Base-by-base conservation (phyloP, 139 green algal genomes). In the Auxenochlorella pyrenoidosa region DNA sequence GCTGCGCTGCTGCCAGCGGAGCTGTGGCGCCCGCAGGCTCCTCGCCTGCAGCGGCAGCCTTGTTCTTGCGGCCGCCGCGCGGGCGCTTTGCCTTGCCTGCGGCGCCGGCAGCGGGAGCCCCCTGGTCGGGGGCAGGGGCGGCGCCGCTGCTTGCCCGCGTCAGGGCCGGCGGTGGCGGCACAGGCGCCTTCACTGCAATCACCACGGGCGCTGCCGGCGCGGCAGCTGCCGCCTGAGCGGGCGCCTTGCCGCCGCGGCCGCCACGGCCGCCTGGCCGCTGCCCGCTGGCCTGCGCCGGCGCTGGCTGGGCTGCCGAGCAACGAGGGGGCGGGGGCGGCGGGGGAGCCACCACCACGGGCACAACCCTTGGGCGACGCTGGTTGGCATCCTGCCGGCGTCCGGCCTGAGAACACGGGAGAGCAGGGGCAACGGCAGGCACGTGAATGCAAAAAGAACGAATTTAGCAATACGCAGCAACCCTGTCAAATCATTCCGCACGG, bases 21-120 rank as follows among this genome's bases (percentile, higher is more conserved):
- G 40, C 40, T 12, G 73, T 36, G 3, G 72, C 72, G 36, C 34
- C 36, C 72, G 38, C 15, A 54, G 54, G 54, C 54, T 63, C 54
- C 54, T 63, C 38, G 28, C 65, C 65, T 5, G 19, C 34, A 22
- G 54, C 54, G 22, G 0, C 34, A 13, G 28, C 51, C 30, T 66
- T 83, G 51, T 44, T 15, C 51, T 83, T 83, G 51, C 78, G 78
- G n/a, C 78, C 78, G 78, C 78, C 78, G 22, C 78, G 78, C 5
- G n/a, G 34, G 34, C 78, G 78, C 54, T 83, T 83, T 28, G 51
- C n/a, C 54, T 83, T 83, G 78, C 19, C 51, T 4, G 19, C 78
- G 3, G 54, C 54, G 18, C 15, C 54, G 2, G 54, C 54, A 63
- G 54, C 54, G 54, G 8, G 8, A 10, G 10, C 47, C 47, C 54